Conservation (phyloP, 345 rosid species). For the Eucalyptus albens region DNA sequence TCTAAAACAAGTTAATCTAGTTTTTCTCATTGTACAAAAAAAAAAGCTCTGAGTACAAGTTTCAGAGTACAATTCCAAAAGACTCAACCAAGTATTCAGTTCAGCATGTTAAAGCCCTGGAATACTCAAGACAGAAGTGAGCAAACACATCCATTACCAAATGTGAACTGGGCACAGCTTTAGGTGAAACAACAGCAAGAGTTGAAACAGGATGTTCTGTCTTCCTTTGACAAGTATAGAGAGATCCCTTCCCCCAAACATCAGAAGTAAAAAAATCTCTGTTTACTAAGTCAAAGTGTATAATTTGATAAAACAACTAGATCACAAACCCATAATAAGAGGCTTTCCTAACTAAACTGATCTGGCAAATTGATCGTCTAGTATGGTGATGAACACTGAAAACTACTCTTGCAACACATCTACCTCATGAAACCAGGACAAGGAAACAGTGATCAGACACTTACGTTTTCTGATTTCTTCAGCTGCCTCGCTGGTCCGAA, state of each 20-base stretch:
- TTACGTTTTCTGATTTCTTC: slow-evolving; percentile 60
- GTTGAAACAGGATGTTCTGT: neutral
- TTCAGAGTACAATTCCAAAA: neutral
- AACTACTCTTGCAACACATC: neutral
- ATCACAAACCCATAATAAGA: neutral
- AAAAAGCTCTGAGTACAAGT: neutral
- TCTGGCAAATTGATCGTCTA: neutral
- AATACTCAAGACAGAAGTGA: neutral
- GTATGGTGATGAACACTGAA: neutral
- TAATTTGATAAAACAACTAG: neutral
- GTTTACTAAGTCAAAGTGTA: neutral
- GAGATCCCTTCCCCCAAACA: neutral
- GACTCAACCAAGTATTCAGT: neutral
- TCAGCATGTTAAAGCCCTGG: neutral
- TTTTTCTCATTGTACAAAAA: neutral
- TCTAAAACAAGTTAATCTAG: neutral
- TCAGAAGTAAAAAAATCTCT: neutral
- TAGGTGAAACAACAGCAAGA: neutral
- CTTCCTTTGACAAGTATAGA: neutral
- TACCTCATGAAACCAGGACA: neutral
- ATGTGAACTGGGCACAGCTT: neutral
- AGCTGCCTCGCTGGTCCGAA: slow-evolving; percentile 53
- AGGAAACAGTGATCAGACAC: neutral
- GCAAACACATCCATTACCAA: neutral
- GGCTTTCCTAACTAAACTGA: neutral